Evolutionary conservation across 2,329 filamentous ascomycete species (phyloP).

Genomic region (Penicillium polonicum): DNA sequence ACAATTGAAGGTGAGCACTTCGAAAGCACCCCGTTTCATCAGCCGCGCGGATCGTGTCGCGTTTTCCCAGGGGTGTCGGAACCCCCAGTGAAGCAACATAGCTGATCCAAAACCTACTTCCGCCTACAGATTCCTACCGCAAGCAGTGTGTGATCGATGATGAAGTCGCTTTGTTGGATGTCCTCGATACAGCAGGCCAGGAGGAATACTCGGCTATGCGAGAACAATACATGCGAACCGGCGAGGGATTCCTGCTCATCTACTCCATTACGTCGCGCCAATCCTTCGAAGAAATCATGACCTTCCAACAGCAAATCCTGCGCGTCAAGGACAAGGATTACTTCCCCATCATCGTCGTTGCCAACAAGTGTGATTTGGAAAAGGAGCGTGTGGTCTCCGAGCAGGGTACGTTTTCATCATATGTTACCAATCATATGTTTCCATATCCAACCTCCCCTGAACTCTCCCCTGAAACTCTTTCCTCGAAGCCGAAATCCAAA

Average conservation of each 20-base stretch:
- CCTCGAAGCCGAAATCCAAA: not conserved
- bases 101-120: slow-evolving; percentile 4
- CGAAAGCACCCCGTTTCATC: not conserved
- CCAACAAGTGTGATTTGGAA: slow-evolving; percentile 99
- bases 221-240: slow-evolving; percentile 99
- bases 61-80: not conserved
- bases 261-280: slow-evolving; percentile 98
- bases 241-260: slow-evolving; percentile 94
- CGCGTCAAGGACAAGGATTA: slow-evolving; percentile 99
- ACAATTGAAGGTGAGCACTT: slow-evolving; percentile 81
- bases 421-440: too few species aligned
- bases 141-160: slow-evolving; percentile 99
- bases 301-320: slow-evolving; percentile 97
- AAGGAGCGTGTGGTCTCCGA: slow-evolving; percentile 85
- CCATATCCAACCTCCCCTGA: not conserved
- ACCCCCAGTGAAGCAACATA: not conserved
- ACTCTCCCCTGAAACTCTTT: not conserved
- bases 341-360: slow-evolving; percentile 98
- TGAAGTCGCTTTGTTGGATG: slow-evolving; percentile 94
- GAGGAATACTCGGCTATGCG: slow-evolving; percentile 99
- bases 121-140: slow-evolving; percentile 83
- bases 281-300: slow-evolving; percentile 97
- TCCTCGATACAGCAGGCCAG: slow-evolving; percentile 95
- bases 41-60: not conserved
- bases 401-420: slow-evolving; percentile 65